phyloP scores from a whole-genome alignment of 805 yeast species.

The Metschnikowia cerradonensis region DNA sequence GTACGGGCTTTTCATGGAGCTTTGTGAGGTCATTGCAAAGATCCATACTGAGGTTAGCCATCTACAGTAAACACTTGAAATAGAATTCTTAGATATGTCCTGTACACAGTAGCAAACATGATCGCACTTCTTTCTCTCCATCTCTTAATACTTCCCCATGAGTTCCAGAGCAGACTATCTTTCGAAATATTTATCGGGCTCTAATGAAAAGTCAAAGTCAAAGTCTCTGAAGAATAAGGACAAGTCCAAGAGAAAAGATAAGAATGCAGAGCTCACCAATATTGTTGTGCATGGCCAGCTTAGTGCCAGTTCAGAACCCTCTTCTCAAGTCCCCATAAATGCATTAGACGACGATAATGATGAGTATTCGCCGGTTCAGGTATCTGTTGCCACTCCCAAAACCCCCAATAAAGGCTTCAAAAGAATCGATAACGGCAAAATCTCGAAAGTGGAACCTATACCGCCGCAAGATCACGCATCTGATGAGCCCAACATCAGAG shows the following conservation, averaged over 20 bases:
- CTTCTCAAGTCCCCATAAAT: not conserved
- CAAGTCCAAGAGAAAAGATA: slow-evolving; percentile 11
- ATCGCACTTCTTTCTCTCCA: not conserved
- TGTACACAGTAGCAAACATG: not conserved
- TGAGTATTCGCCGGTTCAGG: slow-evolving; percentile 24
- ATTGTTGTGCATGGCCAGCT: slow-evolving; percentile 13
- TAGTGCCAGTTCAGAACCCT: not conserved
- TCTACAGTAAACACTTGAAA: slow-evolving; percentile 1
- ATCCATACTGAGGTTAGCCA: slow-evolving; percentile 43
- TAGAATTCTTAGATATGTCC: not conserved
- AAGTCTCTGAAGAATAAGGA: slow-evolving; percentile 10
- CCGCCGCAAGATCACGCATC: slow-evolving; percentile 20
- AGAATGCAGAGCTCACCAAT: not conserved
- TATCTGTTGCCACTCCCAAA: slow-evolving; percentile 4
- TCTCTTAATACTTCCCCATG: slow-evolving; percentile 2
- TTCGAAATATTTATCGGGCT: slow-evolving; percentile 25
- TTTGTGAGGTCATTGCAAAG: slow-evolving; percentile 70
- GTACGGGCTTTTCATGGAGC: slow-evolving; percentile 66
- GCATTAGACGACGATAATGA: slow-evolving; percentile 7
- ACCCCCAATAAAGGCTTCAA: slow-evolving; percentile 30
- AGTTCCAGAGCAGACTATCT: slow-evolving; percentile 31
- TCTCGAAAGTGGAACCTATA: slow-evolving; percentile 2
- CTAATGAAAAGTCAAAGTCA: slow-evolving; percentile 16
- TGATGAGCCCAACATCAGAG: slow-evolving; percentile 32
- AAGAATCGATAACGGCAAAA: slow-evolving; percentile 31